phyloP scores from a whole-genome alignment of 1,284 basidiomycete species.

The Fistulina hepatica region DNA sequence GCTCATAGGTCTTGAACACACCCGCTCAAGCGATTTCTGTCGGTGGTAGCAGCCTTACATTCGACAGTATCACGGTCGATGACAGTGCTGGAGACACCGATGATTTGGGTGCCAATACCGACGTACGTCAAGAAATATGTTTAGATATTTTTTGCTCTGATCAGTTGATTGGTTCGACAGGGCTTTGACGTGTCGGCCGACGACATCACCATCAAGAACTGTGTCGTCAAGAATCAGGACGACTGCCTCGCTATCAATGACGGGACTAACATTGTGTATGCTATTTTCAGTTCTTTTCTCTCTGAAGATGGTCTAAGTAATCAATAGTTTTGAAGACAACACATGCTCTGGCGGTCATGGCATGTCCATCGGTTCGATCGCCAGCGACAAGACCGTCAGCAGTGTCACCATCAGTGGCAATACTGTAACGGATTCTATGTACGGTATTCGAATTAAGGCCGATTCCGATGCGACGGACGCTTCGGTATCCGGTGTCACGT shows the following conservation, averaged over 20 bases:
- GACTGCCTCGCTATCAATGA: constrained; percentile 54
- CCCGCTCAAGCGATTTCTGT: constrained; percentile 15
- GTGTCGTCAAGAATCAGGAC: constrained; percentile 33
- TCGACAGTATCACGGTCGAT: constrained; percentile 11
- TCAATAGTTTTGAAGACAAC: constrained; percentile 33
- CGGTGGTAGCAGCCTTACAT: constrained; percentile 9
- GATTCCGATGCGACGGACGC: constrained; percentile 5
- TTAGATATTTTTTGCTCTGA: too few species aligned
- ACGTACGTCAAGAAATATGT: too few species aligned
- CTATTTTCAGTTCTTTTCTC: not conserved
- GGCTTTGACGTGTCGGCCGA: constrained; percentile 41
- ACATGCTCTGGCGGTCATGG: constrained; percentile 49
- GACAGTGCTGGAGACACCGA: constrained; percentile 13
- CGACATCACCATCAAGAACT: constrained; percentile 33
- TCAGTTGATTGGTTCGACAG: too few species aligned
- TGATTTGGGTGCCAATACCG: constrained; percentile 36
- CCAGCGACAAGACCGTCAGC: constrained; percentile 34
- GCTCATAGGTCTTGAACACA: too few species aligned
- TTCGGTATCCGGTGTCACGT: constrained; percentile 12
- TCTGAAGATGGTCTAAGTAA: not conserved
- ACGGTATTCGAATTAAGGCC: constrained; percentile 10
- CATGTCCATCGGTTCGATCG: constrained; percentile 49
- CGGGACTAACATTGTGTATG: constrained; percentile 37
- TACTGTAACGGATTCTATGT: constrained; percentile 32
- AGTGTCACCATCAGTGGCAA: constrained; percentile 38